These are phyloP conservation scores for Xylariaceae sp. DNA, from an alignment of 2,329 filamentous ascomycete species.

Conservation along the genomic window DNA sequence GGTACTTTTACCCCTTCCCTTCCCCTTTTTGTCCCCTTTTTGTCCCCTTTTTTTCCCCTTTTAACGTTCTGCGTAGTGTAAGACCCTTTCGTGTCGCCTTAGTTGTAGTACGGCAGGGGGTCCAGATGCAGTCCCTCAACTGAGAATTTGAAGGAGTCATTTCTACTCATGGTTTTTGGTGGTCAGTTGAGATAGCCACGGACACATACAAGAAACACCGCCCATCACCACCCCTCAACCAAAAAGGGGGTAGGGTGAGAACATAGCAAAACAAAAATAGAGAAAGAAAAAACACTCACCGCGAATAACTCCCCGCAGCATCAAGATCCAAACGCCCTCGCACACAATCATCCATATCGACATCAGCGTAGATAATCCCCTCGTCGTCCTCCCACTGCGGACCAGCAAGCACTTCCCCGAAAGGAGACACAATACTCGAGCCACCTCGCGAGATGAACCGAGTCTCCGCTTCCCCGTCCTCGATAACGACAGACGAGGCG, in stretches of 20 bases:
- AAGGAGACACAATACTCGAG: slow-evolving; percentile 74
- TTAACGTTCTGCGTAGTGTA: neutral
- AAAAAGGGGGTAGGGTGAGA: neutral
- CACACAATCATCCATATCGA: slow-evolving; percentile 85
- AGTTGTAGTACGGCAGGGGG: slow-evolving; percentile 49
- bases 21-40: neutral
- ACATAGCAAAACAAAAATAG: too few species aligned
- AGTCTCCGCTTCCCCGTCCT: slow-evolving; percentile 9
- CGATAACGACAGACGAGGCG: slow-evolving; percentile 19
- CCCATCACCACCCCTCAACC: neutral
- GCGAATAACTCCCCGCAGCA: slow-evolving; percentile 78
- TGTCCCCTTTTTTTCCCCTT: neutral
- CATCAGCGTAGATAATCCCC: slow-evolving; percentile 64
- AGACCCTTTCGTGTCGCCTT: neutral
- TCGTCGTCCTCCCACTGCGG: slow-evolving; percentile 79
- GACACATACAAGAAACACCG: neutral
- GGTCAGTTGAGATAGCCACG: slow-evolving; percentile 9
- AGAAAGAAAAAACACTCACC: slow-evolving; percentile 53
- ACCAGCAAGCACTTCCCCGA: slow-evolving; percentile 73
- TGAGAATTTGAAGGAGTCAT: slow-evolving; percentile 58
- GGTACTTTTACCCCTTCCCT: neutral
- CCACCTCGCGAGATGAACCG: slow-evolving; percentile 67
- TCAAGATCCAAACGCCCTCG: slow-evolving; percentile 78
- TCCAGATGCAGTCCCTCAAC: slow-evolving; percentile 56
- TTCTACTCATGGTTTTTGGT: slow-evolving; percentile 34